A percentile compares a stretch with the other conserved stretches of the same genome.
Conservation (phyloP, 1,284 basidiomycete species). For the Naganishia liquefaciens region DNA sequence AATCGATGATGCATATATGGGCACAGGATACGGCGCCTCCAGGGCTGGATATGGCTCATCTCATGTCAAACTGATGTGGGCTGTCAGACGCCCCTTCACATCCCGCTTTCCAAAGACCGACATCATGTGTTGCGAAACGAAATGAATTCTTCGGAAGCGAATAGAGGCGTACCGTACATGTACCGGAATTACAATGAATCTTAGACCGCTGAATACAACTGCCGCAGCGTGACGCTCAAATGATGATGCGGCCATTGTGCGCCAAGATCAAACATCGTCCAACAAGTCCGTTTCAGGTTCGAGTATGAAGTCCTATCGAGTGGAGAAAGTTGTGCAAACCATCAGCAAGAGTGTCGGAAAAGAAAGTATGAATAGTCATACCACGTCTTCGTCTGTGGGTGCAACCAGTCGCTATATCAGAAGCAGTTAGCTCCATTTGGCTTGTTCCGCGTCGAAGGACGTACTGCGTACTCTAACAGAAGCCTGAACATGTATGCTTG, state of each 20-base stretch:
- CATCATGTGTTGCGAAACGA: no score
- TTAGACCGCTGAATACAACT: no score
- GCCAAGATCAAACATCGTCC: background rate
- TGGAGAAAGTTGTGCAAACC: background rate
- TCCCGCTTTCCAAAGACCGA: no score
- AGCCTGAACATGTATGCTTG: slow-evolving; percentile 53
- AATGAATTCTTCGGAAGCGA: no score
- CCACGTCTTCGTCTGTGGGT: slow-evolving; percentile 26
- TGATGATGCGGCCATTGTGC: background rate
- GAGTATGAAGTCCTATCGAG: slow-evolving; percentile 17
- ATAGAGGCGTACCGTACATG: no score
- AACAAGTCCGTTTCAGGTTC: background rate
- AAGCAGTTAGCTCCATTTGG: background rate
- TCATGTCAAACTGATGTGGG: no score
- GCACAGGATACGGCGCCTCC: no score
- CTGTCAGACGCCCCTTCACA: no score
- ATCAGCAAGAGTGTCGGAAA: background rate
- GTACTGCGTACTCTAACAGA: slow-evolving; percentile 50
- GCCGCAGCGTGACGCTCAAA: background rate
- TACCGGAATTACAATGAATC: no score
- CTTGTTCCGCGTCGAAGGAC: background rate
- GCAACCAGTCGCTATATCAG: slow-evolving; percentile 25
- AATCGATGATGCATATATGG: no score
- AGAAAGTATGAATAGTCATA: background rate
- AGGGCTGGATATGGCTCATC: no score